These are phyloP conservation scores for Pythium diclinum DNA, from an alignment of 352 stramenopile genomes.

Conservation along the genomic window DNA sequence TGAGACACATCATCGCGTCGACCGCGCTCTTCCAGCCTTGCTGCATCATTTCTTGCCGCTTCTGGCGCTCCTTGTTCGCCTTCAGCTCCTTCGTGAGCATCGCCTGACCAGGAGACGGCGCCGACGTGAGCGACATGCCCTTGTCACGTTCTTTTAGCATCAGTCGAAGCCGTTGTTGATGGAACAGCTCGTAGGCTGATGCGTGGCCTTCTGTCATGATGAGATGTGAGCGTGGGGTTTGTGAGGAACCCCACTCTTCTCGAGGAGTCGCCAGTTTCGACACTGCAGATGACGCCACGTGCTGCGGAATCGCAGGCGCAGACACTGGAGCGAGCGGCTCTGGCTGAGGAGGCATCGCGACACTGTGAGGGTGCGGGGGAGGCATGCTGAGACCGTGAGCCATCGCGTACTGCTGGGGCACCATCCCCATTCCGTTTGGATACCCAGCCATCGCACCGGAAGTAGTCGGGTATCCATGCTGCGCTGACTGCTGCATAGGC, in stretches of 20 bases:
- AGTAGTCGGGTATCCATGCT: constrained; percentile 9
- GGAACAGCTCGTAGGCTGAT: constrained; percentile 84
- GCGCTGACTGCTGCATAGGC: constrained; percentile 5
- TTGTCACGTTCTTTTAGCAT: constrained; percentile 85
- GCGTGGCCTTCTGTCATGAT: constrained; percentile 79
- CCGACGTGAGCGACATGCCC: constrained; percentile 71
- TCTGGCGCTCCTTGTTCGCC: constrained; percentile 86
- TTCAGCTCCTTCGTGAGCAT: constrained; percentile 87
- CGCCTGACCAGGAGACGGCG: constrained; percentile 77
- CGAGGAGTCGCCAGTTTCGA: constrained; percentile 66
- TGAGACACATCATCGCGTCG: constrained; percentile 76
- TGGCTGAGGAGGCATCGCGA: background rate
- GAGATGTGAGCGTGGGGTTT: constrained; percentile 80
- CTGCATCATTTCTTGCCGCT: constrained; percentile 86
- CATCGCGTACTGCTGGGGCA: constrained; percentile 20
- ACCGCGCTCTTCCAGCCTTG: constrained; percentile 87
- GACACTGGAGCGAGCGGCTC: constrained; percentile 22
- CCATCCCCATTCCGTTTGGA: constrained; percentile 19
- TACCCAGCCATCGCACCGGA: constrained; percentile 16
- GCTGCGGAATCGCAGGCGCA: constrained; percentile 31
- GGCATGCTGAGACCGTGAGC: constrained; percentile 15
- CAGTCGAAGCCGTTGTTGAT: constrained; percentile 78
- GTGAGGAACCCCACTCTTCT: constrained; percentile 86
- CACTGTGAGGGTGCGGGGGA: constrained; percentile 9
- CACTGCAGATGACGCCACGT: constrained; percentile 30